Evolutionary conservation across 2,329 filamentous ascomycete genomes (phyloP).

Genomic region (Arthroderma sp.): DNA sequence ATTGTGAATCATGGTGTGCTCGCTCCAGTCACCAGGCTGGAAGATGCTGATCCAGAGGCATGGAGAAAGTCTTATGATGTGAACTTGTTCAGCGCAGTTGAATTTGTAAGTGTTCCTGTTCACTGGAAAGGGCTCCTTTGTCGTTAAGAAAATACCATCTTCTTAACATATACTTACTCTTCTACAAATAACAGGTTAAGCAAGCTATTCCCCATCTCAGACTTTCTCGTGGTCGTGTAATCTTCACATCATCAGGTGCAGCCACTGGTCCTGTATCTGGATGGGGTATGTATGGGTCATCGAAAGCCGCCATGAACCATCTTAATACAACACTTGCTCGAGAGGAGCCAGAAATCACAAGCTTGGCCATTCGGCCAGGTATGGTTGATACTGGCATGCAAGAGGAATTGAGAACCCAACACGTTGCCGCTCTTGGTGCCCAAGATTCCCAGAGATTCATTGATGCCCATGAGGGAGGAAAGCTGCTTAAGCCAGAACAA

Average conservation of each 20-base stretch:
- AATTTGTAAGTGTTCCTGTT: conserved; percentile 46
- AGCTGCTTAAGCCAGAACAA: conserved; percentile 66
- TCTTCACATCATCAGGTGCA: conserved; percentile 73
- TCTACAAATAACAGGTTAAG: conserved; percentile 42
- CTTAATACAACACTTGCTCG: conserved; percentile 56
- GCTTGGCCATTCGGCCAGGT: conserved; percentile 62
- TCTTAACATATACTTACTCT: neutral
- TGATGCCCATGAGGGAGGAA: conserved; percentile 54
- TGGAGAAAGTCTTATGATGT: conserved; percentile 68
- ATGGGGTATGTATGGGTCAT: conserved; percentile 71
- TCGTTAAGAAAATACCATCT: neutral
- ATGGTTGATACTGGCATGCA: conserved; percentile 88
- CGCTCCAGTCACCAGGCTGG: conserved; percentile 59
- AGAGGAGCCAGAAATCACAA: conserved; percentile 66
- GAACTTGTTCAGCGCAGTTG: conserved; percentile 75
- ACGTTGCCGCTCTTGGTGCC: conserved; percentile 37
- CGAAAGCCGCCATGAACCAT: conserved; percentile 75
- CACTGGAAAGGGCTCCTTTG: conserved; percentile 9
- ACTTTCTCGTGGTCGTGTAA: conserved; percentile 53
- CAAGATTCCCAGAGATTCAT: conserved; percentile 52
- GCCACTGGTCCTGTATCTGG: conserved; percentile 50
- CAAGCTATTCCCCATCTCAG: conserved; percentile 58
- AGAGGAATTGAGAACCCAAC: conserved; percentile 55
- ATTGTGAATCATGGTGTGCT: conserved; percentile 81
- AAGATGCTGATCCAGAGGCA: conserved; percentile 52